Base-by-base conservation (phyloP, 176 grass and related monocot genomes). In the Aegilops bicornis region DNA sequence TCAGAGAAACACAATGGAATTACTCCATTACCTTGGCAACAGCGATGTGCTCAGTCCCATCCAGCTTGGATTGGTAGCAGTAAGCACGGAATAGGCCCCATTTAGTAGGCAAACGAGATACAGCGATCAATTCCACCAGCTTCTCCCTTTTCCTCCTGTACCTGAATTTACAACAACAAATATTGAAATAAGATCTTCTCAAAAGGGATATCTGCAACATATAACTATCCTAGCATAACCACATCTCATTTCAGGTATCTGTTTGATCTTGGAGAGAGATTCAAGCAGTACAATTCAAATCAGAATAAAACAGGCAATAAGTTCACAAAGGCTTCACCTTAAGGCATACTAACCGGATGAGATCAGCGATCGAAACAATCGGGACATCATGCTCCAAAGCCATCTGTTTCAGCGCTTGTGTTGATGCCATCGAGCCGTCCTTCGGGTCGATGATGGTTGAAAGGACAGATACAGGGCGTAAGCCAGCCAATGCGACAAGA, bases 51-150 rank as follows among this genome's bases (percentile, higher is more conserved):
- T 98, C 93, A 1, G 92, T 98, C 54, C 92, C 97, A 61, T 98
- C 94, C 50, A 98, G 86, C 77, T 90, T 98, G 65, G 93, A 98
- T 79, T 81, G 83, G 79, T 98, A 98, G 95, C 97, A 98, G 81
- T 96, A 88, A 77, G 85, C 94, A 30, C 65, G 82, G 79, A 98
- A 96, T n/a, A 96, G 82, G 48, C 97, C 97, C 97, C 97, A 98
- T 86, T 98, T 98, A 24, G 97, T 96, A 0, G 94, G 97, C 88
- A 98, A 80, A 29, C 93, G 92, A 39, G 90, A 93, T 16, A 94
- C 91, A 24, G 90, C 97, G 64, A 96, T 95, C 79, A 93, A 71
- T 61, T 96, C 94, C 22, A 98, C 97, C 64, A 98, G 70, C 42
- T 98, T 98, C 80, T 96, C 94, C 81, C 92, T 75, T 32, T 96